Conservation (phyloP, 1,139 yeast species). For the Eremothecium sinecaudum region DNA sequence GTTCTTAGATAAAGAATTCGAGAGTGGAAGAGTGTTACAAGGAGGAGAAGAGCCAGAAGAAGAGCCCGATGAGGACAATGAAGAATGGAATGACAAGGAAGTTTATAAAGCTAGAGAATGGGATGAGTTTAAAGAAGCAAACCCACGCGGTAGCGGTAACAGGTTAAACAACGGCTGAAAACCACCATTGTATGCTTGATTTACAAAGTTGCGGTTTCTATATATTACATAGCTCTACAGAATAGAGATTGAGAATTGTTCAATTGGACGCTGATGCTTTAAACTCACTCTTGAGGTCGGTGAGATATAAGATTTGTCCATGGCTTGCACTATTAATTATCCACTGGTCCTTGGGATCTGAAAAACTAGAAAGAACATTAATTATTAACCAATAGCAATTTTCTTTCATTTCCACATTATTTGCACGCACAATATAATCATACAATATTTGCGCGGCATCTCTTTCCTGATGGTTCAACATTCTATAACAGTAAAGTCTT, state of each 20-base stretch:
- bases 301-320: constrained; percentile 27
- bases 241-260: too few species aligned
- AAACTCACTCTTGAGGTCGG: constrained; percentile 12
- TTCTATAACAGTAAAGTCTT: constrained; percentile 24
- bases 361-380: constrained; percentile 25
- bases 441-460: constrained; percentile 29
- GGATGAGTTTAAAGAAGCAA: constrained; percentile 88
- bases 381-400: constrained; percentile 22
- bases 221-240: constrained; percentile 2
- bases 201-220: background rate
- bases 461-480: constrained; percentile 23
- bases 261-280: background rate
- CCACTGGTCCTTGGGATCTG: constrained; percentile 47
- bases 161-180: constrained; percentile 67
- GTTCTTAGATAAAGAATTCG: constrained; percentile 73
- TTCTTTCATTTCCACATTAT: constrained; percentile 12
- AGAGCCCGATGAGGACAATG: constrained; percentile 45
- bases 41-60: constrained; percentile 37
- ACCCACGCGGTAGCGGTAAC: constrained; percentile 85
- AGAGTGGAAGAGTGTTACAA: constrained; percentile 69
- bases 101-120: constrained; percentile 67
- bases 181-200: background rate
- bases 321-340: constrained; percentile 31
- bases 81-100: constrained; percentile 40
- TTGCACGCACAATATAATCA: constrained; percentile 13